Evolutionary conservation across 768 basidiomycete genomes (phyloP), one percentile per base, ranked within the genome.

Genomic region (Sutorius australiensis): DNA sequence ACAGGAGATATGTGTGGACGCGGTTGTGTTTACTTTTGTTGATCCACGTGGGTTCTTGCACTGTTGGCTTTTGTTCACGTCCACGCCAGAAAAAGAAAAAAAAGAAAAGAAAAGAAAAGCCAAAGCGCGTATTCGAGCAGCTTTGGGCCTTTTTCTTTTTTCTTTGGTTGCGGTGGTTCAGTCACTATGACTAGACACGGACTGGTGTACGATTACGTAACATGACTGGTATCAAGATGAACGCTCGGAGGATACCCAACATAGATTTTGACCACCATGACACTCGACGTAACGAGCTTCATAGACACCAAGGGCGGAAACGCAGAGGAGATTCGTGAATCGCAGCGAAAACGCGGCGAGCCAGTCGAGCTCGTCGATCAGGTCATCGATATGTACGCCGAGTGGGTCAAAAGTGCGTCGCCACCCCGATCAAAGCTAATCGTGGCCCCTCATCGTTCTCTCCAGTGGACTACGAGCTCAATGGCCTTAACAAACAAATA

Each of bases 301-400:
- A 89, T 93, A 60, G 85, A 90, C 65, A 81, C 73, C 73, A 93
- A 92, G 68, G 97, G 95, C 24, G 97, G 97, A 33, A 90, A 97
- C 74, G 84, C 95, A 14, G 85, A 89, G 59, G 81, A 85, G 65
- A 94, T 98, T 56, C 77, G 87, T 51, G 92, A 92, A 63, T 98
- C 95, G 4, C 95, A 99, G 75, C 77, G 84, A 63, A 94, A 92
- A 72, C 83, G 97, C 44, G 90, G 89, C 10, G 86, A 92, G 51
- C 80, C 89, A 17, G 90, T 91, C 47, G 95, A 94, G 69, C 69
- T 97, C 60, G 95, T 98, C 14, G 94, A 98, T 71, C 92, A 98
- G 69, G 82, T 98, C 53, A 85, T 98, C 54, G 82, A 83, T 64
- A 85, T 95, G 84, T 97, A 98, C 64, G 72, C 80, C 10, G 89